Evolutionary conservation across 345 rosid genomes (phyloP).

Genomic region (Eucalyptus regnans): DNA sequence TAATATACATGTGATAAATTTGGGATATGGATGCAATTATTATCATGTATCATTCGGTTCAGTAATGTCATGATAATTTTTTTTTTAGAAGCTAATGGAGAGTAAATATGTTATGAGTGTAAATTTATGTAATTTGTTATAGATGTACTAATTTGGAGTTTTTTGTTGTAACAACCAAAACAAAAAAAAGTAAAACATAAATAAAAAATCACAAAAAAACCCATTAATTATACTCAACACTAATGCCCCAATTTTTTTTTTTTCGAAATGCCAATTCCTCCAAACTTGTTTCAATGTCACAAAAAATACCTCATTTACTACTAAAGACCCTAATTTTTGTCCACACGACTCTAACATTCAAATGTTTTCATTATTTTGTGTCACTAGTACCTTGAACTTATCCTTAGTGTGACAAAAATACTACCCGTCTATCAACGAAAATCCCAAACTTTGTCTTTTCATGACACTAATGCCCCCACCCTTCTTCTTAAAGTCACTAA

Average conservation of each 20-base stretch:
- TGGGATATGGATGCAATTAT: fast-evolving
- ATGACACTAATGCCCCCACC: neutral
- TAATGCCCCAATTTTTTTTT: neutral
- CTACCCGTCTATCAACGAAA: fast-evolving
- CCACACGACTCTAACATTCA: neutral
- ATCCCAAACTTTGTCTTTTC: no score
- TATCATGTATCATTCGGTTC: fast-evolving
- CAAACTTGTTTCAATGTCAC: neutral
- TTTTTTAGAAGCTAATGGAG: fast-evolving
- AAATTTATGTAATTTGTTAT: fast-evolving
- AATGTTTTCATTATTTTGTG: fast-evolving
- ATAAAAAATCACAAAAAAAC: neutral
- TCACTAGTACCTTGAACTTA: fast-evolving
- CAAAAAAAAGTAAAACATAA: neutral
- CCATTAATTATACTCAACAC: fast-evolving
- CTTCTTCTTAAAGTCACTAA: fast-evolving
- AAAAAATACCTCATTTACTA: neutral
- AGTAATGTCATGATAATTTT: no score
- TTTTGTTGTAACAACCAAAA: fast-evolving
- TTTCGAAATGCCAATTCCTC: fast-evolving
- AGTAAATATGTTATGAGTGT: fast-evolving
- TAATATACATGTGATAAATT: fast-evolving
- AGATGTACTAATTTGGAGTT: fast-evolving
- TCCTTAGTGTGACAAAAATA: fast-evolving
- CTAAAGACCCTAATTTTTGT: fast-evolving